Base-by-base conservation (phyloP, 306 rosid genomes). In the Prunus campanulata region DNA sequence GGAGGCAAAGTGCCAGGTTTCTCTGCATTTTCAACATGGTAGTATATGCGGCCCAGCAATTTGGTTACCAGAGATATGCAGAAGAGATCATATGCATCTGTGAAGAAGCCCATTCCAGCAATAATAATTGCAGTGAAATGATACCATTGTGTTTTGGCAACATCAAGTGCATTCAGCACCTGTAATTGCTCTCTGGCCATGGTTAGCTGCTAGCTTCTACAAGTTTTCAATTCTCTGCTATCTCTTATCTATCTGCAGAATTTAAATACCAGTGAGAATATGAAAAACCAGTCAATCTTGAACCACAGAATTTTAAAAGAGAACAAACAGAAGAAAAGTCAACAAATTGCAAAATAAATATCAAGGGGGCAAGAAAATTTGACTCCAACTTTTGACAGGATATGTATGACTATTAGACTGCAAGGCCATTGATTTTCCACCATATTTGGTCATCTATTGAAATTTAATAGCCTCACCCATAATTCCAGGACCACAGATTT, bases 91-190 rank as follows among this genome's bases (percentile, higher is more conserved):
- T 90, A 92, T 6, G 97, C 93, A 79, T 92, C 96, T 0, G 97
- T 92, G 88, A 92, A 92, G 78, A 92, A 92, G 3, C 97, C 97
- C 93, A 92, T 88, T 81, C 97, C 97, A 6, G 96, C 89, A 11
- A 90, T 69, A 7, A 90, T 54, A 64, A 90, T 88, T 57, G 96
- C 97, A 2, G 86, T 90, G 77, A 90, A 92, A 74, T 92, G 97
- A 44, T 92, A 92, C 89, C 89, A 85, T 84, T 88, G 93, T 77
- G 96, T 92, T 70, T 88, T 92, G 0, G 93, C 96, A 24, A 80
- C 84, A 74, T 92, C 96, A 2, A 92, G 85, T 30, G 93, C 89
- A 62, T 81, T 88, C 0, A 92, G 81, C 73, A 92, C 97, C 18
- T 87, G 74, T 50, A 86, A 42, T 72, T 85, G 87, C 8, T 84